Conservation (phyloP, 139 green algal genomes). For the Auxenochlorella pyrenoidosa region DNA sequence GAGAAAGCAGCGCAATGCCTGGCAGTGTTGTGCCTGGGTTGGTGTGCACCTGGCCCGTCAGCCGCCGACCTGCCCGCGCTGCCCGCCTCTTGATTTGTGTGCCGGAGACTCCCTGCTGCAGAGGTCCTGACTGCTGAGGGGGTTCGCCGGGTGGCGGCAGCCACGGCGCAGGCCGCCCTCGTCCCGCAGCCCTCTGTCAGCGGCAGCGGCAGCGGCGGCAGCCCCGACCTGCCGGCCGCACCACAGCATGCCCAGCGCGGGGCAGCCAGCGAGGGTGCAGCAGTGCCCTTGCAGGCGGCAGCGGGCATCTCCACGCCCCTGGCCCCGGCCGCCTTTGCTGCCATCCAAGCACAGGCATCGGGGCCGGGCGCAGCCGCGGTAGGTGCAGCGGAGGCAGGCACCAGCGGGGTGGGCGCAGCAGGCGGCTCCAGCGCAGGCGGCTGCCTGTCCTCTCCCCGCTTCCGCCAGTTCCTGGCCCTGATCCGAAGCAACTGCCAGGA, state of each 20-base stretch:
- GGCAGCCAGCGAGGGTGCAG: background rate
- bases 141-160: background rate
- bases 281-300: background rate
- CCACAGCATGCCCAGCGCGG: slow-evolving; percentile 3
- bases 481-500: slow-evolving; percentile 48
- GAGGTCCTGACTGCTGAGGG: slow-evolving; percentile 15
- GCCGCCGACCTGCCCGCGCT: background rate
- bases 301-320: background rate
- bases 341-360: background rate
- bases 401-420: background rate
- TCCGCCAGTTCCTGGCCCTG: slow-evolving; percentile 46
- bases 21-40: no score
- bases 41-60: no score
- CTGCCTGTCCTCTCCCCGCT: background rate
- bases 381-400: no score
- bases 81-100: background rate
- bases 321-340: background rate
- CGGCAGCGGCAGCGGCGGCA: slow-evolving; percentile 12
- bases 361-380: background rate
- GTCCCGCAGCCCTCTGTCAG: background rate
- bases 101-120: background rate
- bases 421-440: background rate
- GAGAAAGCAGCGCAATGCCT: no score
- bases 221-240: background rate
- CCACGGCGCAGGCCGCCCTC: background rate